Conservation (phyloP, 805 yeast species). For the Dipodascopsis uninucleata region DNA sequence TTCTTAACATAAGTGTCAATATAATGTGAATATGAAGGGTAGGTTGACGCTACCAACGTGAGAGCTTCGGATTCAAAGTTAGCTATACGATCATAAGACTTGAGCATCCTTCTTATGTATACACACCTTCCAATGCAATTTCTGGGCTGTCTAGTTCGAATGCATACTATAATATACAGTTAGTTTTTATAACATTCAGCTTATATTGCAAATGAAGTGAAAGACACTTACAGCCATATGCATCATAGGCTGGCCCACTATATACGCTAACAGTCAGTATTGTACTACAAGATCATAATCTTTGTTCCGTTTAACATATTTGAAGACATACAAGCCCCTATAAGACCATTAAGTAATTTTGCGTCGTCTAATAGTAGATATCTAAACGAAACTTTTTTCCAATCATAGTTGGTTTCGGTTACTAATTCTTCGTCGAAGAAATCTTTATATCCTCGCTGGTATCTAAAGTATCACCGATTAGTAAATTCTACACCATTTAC, state of each 20-base stretch:
- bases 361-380: constrained; percentile 30
- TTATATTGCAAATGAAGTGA: too few relatives aligned
- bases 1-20: constrained; percentile 8
- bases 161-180: constrained; percentile 30
- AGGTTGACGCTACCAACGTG: constrained; percentile 9
- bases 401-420: constrained; percentile 34
- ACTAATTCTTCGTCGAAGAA: constrained; percentile 39
- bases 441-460: constrained; percentile 39
- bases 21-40: neutral
- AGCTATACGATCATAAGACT: too few relatives aligned
- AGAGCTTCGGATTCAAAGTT: constrained; percentile 12
- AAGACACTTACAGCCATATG: constrained; percentile 33
- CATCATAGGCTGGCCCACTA: constrained; percentile 35
- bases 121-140: constrained; percentile 37
- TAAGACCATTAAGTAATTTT: constrained; percentile 23
- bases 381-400: constrained; percentile 34
- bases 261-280: constrained; percentile 23
- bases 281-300: too few relatives aligned
- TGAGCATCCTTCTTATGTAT: too few relatives aligned
- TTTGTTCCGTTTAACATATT: constrained; percentile 6
- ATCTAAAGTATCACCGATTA: constrained; percentile 10
- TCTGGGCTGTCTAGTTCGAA: constrained; percentile 36
- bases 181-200: neutral
- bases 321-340: constrained; percentile 19
- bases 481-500: constrained; percentile 1